These are phyloP conservation scores for Yamadazyma triangularis DNA, from an alignment of 1,139 yeast genomes.

Conservation along the genomic window DNA sequence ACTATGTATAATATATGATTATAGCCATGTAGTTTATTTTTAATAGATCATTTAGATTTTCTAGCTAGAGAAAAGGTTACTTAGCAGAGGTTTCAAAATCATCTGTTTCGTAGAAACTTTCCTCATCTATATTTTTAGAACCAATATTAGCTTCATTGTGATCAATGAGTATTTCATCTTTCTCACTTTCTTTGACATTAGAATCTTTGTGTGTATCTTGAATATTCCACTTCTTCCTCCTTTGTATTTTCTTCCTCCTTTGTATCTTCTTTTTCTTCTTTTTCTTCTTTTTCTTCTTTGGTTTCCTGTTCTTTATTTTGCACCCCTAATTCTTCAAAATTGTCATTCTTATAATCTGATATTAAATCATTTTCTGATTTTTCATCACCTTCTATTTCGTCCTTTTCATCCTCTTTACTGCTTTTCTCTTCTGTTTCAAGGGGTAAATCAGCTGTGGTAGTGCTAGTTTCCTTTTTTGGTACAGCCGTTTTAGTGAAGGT, in stretches of 20 bases:
- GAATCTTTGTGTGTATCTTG: too few relatives aligned
- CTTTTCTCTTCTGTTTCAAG: background rate
- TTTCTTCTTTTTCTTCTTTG: background rate
- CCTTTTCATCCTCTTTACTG: background rate
- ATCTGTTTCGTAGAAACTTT: too few relatives aligned
- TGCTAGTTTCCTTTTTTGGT: background rate
- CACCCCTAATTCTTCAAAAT: conserved; percentile 1
- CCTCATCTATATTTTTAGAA: conserved; percentile 1
- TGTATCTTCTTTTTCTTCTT: background rate
- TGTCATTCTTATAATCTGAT: conserved; percentile 1
- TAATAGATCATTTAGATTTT: too few relatives aligned
- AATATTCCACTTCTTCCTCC: too few relatives aligned
- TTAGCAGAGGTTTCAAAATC: too few relatives aligned
- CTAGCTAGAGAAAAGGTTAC: too few relatives aligned
- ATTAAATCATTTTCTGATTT: conserved; percentile 1
- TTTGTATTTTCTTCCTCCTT: background rate
- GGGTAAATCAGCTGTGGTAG: background rate
- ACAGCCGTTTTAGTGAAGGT: conserved; percentile 6
- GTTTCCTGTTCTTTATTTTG: background rate
- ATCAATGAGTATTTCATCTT: too few relatives aligned
- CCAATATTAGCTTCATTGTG: too few relatives aligned
- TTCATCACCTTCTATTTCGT: background rate
- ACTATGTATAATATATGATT: too few relatives aligned
- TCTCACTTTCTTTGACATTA: too few relatives aligned
- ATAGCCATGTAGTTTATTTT: too few relatives aligned